These are phyloP conservation scores for Colletotrichum neosansevieriae DNA, from an alignment of 2,329 filamentous ascomycete genomes.

Conservation along the genomic window DNA sequence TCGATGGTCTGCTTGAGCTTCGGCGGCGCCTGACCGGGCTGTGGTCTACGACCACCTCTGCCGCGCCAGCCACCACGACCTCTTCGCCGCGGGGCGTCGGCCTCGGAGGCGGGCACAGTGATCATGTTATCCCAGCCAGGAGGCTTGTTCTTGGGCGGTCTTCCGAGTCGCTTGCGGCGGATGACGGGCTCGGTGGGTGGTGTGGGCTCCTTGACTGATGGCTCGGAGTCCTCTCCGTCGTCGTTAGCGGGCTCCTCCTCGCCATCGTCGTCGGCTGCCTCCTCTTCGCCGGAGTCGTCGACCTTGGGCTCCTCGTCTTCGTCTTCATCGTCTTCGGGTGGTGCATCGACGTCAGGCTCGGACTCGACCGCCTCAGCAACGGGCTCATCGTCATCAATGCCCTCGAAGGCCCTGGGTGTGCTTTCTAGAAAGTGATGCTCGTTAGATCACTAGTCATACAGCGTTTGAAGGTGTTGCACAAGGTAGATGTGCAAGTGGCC, in stretches of 20 bases:
- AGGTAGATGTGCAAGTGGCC: neutral
- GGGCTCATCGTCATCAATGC: slow-evolving; percentile 54
- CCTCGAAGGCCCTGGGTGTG: slow-evolving; percentile 55
- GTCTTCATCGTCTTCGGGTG: slow-evolving; percentile 49
- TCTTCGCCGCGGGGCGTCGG: slow-evolving; percentile 71
- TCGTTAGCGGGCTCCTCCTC: slow-evolving; percentile 64
- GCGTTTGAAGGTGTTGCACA: neutral
- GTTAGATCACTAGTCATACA: neutral
- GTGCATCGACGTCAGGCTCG: slow-evolving; percentile 43
- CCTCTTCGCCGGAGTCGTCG: slow-evolving; percentile 56
- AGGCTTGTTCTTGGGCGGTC: slow-evolving; percentile 86
- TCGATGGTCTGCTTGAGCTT: slow-evolving; percentile 88
- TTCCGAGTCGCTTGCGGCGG: slow-evolving; percentile 82
- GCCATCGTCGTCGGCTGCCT: slow-evolving; percentile 62
- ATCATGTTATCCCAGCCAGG: slow-evolving; percentile 80
- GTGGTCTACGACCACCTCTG: slow-evolving; percentile 74
- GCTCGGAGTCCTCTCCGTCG: slow-evolving; percentile 54
- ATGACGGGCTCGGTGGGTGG: slow-evolving; percentile 71
- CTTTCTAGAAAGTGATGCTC: slow-evolving; percentile 49
- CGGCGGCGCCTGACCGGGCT: slow-evolving; percentile 78
- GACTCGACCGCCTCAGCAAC: slow-evolving; percentile 50
- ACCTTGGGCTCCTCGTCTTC: slow-evolving; percentile 59
- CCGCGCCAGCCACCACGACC: slow-evolving; percentile 79
- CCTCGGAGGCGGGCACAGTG: slow-evolving; percentile 65
- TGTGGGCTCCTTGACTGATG: slow-evolving; percentile 63